Base-by-base conservation (phyloP, 345 rosid genomes). In the Isatis tinctoria region DNA sequence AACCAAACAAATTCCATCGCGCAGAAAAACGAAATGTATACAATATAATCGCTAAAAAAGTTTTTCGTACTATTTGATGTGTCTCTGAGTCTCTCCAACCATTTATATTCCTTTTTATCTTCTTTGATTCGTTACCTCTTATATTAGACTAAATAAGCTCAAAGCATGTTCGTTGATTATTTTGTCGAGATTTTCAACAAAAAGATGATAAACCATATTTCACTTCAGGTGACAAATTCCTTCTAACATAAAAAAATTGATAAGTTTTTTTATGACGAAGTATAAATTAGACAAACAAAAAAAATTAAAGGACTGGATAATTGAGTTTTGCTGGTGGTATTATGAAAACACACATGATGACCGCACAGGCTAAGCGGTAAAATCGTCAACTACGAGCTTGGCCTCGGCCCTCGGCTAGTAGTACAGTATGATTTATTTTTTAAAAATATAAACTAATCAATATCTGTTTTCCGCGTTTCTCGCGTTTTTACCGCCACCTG, bases 161-260 rank as follows among this genome's bases (percentile, higher is more conserved):
- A 70, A 71, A 44, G 1, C 76, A 72, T 63, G 69, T 61, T 59
- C 16, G 5, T 27, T 49, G 27, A 61, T 18, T 61, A 16, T 27
- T 39, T 62, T 72, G 62, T 62, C 69, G n/a, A 61, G 52, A 17
- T 12, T 49, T 22, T 39, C 69, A 61, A 62, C 63, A 40, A 28
- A 39, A 8, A 27, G 62, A 52, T 62, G 76, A 62, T 22, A 52
- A 3, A 40, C 3, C 6, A 4, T 6, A 10, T 18, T 7, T 13
- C 18, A 30, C 36, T 56, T 56, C 68, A 71, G 49, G 39, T 71
- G 39, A 48, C 51, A 37, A 22, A 10, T 37, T 48, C 39, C 26
- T 47, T 47, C 32, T 32, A 20, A 58, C 43, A 43, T 17, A 56
- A 40, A 45, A 9, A 28, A 36, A 6, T 2, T 52, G 24, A 61